These are phyloP conservation scores for Berkeleyomyces rouxiae DNA, from an alignment of 2,329 filamentous ascomycete genomes.

Conservation along the genomic window DNA sequence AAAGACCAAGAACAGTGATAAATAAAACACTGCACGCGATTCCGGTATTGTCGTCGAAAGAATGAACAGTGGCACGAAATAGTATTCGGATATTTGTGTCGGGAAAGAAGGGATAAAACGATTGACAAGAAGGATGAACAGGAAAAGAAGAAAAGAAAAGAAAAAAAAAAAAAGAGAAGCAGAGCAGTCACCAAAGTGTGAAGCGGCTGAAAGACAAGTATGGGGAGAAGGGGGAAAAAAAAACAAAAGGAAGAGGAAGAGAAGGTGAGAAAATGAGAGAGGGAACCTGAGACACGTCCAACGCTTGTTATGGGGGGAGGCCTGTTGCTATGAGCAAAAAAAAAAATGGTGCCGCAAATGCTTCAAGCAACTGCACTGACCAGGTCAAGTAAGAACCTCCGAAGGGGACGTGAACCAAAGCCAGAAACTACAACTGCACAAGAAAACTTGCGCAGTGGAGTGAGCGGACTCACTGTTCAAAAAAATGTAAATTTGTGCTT, in stretches of 20 bases:
- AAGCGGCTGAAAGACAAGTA: no score
- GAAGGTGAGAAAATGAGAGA: constrained; percentile 14
- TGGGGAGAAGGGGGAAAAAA: constrained; percentile 19
- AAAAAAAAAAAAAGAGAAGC: constrained; percentile 14
- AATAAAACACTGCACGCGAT: no score
- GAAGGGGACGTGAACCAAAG: not conserved
- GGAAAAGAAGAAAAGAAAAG: constrained; percentile 19
- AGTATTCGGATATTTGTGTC: not conserved
- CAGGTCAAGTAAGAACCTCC: not conserved
- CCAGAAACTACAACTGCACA: not conserved
- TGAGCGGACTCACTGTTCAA: not conserved
- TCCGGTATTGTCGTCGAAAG: no score
- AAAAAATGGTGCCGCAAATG: not conserved
- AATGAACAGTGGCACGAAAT: no score
- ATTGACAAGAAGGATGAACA: not conserved
- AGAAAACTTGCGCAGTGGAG: not conserved
- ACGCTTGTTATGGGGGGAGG: not conserved
- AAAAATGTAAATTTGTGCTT: not conserved
- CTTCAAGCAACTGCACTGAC: constrained; percentile 1
- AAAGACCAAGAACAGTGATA: no score
- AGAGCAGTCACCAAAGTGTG: no score
- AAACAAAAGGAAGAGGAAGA: constrained; percentile 5
- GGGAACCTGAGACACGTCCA: constrained; percentile 10
- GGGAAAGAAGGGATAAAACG: not conserved
- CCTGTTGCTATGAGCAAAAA: not conserved